These are phyloP conservation scores for Paecilomyces formosus DNA, from an alignment of 2,329 filamentous ascomycete genomes.

Conservation along the genomic window DNA sequence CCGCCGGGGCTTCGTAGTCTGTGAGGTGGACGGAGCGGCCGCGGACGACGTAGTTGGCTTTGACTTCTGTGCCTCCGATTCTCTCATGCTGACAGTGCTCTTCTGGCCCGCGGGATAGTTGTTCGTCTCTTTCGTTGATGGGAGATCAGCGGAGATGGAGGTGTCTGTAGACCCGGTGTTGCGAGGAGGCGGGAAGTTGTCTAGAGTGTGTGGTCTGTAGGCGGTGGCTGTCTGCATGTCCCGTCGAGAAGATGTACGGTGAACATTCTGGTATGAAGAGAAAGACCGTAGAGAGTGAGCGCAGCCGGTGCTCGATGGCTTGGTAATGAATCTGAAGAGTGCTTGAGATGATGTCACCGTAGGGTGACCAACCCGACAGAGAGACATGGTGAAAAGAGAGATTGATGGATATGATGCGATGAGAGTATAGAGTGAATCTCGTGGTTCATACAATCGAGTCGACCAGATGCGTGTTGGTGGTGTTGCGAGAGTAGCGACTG, in stretches of 20 bases:
- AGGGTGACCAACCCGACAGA: conserved; percentile 27
- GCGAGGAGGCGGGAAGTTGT: conserved; percentile 49
- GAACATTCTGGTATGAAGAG: conserved; percentile 36
- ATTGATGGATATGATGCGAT: conserved; percentile 1
- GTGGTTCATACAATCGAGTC: conserved; percentile 12
- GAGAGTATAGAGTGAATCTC: neutral
- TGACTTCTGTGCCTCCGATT: conserved; percentile 61
- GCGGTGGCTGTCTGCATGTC: conserved; percentile 60
- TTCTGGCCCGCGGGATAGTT: conserved; percentile 17
- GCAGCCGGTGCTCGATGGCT: conserved; percentile 32
- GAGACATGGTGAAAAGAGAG: conserved; percentile 26
- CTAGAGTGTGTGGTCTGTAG: conserved; percentile 54
- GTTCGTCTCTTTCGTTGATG: conserved; percentile 37
- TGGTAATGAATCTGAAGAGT: conserved; percentile 29
- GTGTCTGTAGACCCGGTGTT: conserved; percentile 53
- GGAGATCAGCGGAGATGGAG: conserved; percentile 50
- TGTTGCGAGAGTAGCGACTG: conserved; percentile 5
- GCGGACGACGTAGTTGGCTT: conserved; percentile 40
- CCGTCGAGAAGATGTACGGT: conserved; percentile 45
- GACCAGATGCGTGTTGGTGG: conserved; percentile 4
- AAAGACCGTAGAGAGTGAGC: conserved; percentile 38
- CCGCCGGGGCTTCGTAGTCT: conserved; percentile 49
- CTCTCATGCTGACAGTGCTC: conserved; percentile 44
- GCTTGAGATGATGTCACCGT: conserved; percentile 42
- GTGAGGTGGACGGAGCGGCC: conserved; percentile 22